A percentile compares a stretch with the other conserved stretches of the same genome.
Conservation (phyloP, 768 basidiomycete genomes). For the Pholiota molesta region DNA sequence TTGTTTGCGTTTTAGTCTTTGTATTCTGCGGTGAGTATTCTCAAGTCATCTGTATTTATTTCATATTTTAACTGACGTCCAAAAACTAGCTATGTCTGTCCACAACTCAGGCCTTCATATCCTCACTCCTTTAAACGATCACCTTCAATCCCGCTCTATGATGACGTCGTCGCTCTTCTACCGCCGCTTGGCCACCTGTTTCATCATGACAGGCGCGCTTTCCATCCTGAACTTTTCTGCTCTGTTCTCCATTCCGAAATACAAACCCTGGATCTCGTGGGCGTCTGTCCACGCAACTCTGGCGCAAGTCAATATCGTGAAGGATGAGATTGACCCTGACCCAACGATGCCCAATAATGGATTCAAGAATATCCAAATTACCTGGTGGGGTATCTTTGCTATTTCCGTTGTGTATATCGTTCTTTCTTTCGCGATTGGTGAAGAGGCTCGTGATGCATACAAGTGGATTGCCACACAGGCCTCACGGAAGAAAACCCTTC, state of each 20-base stretch:
- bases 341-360: conserved; percentile 16
- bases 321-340: conserved; percentile 10
- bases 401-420: conserved; percentile 42
- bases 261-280: conserved; percentile 50
- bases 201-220: conserved; percentile 45
- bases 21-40: conserved; percentile 42
- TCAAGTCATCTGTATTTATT: background rate
- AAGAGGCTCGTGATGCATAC: conserved; percentile 38
- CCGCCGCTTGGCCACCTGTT: conserved; percentile 54
- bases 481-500: conserved; percentile 6
- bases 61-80: background rate
- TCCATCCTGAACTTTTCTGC: conserved; percentile 41
- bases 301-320: conserved; percentile 36
- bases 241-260: conserved; percentile 34
- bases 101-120: conserved; percentile 32
- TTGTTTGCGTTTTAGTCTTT: conserved; percentile 43
- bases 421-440: conserved; percentile 38
- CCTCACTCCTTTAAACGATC: conserved; percentile 29
- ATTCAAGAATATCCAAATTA: conserved; percentile 27
- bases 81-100: conserved; percentile 33
- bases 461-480: conserved; percentile 33
- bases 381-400: conserved; percentile 45
- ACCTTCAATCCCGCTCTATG: conserved; percentile 44
- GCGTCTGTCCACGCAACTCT: conserved; percentile 46
- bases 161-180: conserved; percentile 53